Evolutionary conservation across 495 filamentous ascomycete species (phyloP).

Genomic region (Tuber brumale): DNA sequence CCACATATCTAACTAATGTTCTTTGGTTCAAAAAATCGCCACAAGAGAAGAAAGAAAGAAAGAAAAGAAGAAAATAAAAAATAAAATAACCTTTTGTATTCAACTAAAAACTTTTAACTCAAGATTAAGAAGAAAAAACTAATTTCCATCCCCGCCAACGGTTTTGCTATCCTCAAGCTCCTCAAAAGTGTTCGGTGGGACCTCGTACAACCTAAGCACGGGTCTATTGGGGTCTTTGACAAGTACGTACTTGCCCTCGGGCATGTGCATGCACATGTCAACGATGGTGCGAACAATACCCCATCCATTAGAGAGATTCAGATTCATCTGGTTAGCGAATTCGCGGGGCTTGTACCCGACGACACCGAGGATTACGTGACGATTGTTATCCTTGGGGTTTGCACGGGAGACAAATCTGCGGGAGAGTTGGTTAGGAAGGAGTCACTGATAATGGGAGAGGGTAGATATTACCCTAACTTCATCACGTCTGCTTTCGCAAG

Average conservation of each 20-base stretch:
- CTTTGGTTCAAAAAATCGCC: neutral
- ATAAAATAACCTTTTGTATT: neutral
- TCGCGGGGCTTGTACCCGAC: slow-evolving; percentile 95
- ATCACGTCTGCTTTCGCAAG: slow-evolving; percentile 91
- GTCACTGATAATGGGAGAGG: neutral
- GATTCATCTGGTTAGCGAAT: slow-evolving; percentile 95
- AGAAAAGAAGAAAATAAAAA: neutral
- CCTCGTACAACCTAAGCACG: slow-evolving; percentile 84
- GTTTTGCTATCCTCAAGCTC: slow-evolving; percentile 49
- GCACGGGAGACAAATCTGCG: slow-evolving; percentile 82
- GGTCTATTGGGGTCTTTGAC: slow-evolving; percentile 93
- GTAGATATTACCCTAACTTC: slow-evolving; percentile 74
- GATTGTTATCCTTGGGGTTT: slow-evolving; percentile 80
- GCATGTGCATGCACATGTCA: slow-evolving; percentile 72
- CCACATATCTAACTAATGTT: neutral
- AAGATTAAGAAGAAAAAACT: neutral
- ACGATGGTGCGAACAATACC: slow-evolving; percentile 96
- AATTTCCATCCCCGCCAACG: slow-evolving; percentile 47
- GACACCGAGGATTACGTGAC: slow-evolving; percentile 90
- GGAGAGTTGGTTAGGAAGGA: neutral
- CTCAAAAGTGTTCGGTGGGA: slow-evolving; percentile 81
- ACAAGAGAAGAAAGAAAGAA: neutral
- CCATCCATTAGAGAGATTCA: slow-evolving; percentile 95
- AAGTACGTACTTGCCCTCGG: slow-evolving; percentile 65
- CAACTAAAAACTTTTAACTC: neutral